Evolutionary conservation across 768 basidiomycete genomes (phyloP).

Genomic region (Phylloporus sp.): DNA sequence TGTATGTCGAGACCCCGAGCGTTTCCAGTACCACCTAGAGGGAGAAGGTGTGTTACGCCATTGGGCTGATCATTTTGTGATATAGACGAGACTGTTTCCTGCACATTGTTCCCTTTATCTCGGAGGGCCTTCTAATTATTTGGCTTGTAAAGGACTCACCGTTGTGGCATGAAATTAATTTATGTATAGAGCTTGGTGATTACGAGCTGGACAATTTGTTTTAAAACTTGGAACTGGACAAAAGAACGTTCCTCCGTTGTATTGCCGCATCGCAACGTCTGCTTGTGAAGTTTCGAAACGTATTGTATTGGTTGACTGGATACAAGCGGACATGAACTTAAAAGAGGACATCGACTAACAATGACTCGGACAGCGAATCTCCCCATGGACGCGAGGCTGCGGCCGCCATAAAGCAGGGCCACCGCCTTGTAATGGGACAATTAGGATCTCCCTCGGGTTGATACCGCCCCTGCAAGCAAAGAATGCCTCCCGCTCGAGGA

Average conservation of each 20-base stretch:
- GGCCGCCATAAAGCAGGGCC: slow-evolving; percentile 11
- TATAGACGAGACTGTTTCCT: slow-evolving; percentile 24
- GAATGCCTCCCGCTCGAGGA: slow-evolving; percentile 23
- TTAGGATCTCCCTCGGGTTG: not conserved
- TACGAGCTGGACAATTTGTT: no score
- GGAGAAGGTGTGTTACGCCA: slow-evolving; percentile 69
- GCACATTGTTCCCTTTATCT: not conserved
- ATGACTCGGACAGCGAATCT: slow-evolving; percentile 2
- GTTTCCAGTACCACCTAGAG: slow-evolving; percentile 51
- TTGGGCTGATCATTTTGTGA: slow-evolving; percentile 62
- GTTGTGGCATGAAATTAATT: not conserved
- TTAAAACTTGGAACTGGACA: no score
- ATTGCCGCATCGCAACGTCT: slow-evolving; percentile 2
- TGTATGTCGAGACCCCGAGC: slow-evolving; percentile 61
- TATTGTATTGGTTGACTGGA: slow-evolving; percentile 13
- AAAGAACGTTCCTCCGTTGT: slow-evolving; percentile 1
- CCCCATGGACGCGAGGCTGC: no score
- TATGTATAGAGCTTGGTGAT: no score
- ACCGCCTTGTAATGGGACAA: not conserved
- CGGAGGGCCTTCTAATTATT: not conserved
- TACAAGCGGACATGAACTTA: not conserved
- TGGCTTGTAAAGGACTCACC: not conserved
- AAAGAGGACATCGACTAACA: slow-evolving; percentile 2
- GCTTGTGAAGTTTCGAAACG: not conserved
- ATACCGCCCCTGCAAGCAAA: not conserved